phyloP scores from a whole-genome alignment of 2,329 filamentous ascomycete genomes.

The Penicillium janthinellum region DNA sequence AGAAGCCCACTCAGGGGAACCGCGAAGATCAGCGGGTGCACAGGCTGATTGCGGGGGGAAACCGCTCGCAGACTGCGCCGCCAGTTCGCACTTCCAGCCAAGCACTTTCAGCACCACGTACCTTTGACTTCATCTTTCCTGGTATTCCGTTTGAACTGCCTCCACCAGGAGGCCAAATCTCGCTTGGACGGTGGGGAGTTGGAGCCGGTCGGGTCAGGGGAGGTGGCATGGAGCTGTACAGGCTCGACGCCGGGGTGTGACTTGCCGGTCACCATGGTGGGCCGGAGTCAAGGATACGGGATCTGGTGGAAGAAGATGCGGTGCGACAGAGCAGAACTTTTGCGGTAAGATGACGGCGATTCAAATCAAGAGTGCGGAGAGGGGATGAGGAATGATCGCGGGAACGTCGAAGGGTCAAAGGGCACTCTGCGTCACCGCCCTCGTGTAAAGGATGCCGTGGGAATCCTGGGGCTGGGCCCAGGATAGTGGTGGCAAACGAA shows the following conservation, averaged over 20 bases:
- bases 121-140: conserved; percentile 66
- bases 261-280: conserved; percentile 42
- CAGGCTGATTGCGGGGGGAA: neutral
- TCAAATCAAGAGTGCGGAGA: conserved; percentile 6
- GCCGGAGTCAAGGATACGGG: conserved; percentile 5
- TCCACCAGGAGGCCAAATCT: conserved; percentile 96
- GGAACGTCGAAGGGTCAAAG: conserved; percentile 14
- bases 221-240: conserved; percentile 35
- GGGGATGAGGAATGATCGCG: conserved; percentile 21
- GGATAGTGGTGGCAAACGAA: conserved; percentile 6
- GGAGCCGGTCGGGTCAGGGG: conserved; percentile 50
- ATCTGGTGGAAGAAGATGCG: neutral
- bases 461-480: conserved; percentile 38
- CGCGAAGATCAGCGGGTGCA: neutral
- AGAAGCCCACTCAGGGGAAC: neutral
- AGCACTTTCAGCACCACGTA: conserved; percentile 37
- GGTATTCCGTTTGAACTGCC: conserved; percentile 77
- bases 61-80: too few species aligned
- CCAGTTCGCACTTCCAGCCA: neutral
- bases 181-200: conserved; percentile 79
- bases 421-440: conserved; percentile 34
- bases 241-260: conserved; percentile 38
- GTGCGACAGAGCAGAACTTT: neutral
- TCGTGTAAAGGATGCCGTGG: conserved; percentile 28
- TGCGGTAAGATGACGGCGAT: neutral